Evolutionary conservation across 495 filamentous ascomycete species (phyloP), one percentile per base, ranked within the genome.

Genomic region (Penicillium coprophilum): DNA sequence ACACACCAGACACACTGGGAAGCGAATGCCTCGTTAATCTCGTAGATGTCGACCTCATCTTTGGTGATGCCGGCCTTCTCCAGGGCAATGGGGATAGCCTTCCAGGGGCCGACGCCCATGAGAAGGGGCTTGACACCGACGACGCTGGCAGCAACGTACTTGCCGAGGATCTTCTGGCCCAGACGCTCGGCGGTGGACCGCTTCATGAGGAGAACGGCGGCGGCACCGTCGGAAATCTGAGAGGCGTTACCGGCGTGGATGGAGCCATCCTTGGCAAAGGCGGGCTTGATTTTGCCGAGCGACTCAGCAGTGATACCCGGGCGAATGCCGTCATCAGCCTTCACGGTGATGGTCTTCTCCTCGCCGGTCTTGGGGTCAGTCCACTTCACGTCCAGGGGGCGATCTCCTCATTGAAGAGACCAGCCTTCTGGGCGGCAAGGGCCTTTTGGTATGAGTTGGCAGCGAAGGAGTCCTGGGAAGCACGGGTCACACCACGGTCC

Each of bases 11-110:
- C 76, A 66, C 91, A 96, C 80, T 98, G 94, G 51, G 82, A 87
- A 15, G 94, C 94, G 70, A 98, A 98, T 8, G 94, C 94, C 84
- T 98, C 94, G 80, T 98, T 98, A 81, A 98, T 97, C 85, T 98
- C 94, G 69, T 81, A 98, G 68, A 97, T 89, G 71, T 97, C 95
- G 34, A 98, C 91, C 59, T 97, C 94, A 45, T 93, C 88, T 75
- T 89, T 91, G 59, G 79, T 82, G 58, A 98, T 82, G 40, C 91
- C 89, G 4, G 92, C 88, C 69, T 94, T 92, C 71, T 86, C 80
- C 58, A 96, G 85, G 7, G 90, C 91, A 66, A 92, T 87, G 55
- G 94, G 94, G 70, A 98, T 97, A 30, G 94, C 92, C 71, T 91
- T 91, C 88, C 91, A 96, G 19, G 94, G 94, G 1, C 94, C 94